Base-by-base conservation (phyloP, 2,329 filamentous ascomycete genomes). In the Cladosporium sp. region DNA sequence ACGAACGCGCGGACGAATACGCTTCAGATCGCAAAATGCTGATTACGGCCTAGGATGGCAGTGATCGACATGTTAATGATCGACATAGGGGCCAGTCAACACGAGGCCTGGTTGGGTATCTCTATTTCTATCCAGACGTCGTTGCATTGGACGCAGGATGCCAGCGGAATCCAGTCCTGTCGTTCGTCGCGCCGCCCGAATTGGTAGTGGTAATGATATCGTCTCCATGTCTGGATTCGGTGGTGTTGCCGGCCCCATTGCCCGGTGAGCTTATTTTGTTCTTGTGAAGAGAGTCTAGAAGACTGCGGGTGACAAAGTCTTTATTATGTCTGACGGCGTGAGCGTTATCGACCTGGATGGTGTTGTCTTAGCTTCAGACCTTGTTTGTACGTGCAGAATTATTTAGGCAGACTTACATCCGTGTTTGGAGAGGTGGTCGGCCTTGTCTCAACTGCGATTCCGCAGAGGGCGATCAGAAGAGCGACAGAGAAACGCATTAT, bases 401-500 rank as follows among this genome's bases (percentile, higher is more conserved):
- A n/a, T n/a, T n/a, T n/a, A n/a, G n/a, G n/a, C n/a, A n/a, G 22
- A 27, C 22, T 27, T 27, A 27, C 22, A 5, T 27, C 5, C 22
- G 9, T 27, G 22, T 9, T 27, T 4, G 22, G 22, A 27, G 22
- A 4, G 5, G 9, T 9, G 9, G 22, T 9, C 5, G 38, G 38
- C 13, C 9, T 18, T 22, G 38, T 19, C 3, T 41, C 12, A 15
- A 41, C 20, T n/a, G 20, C 38, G 11, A n/a, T 19, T 19, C 18
- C 38, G 24, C 17, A 13, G 20, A 15, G 7, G 12, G 20, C 20
- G 11, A 27, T 27, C 4, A 41, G 4, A 15, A 41, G 38, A n/a
- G 38, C 38, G 38, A 41, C 12, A 11, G 38, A 41, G 38, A 41
- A 41, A 41, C 38, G 38, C 38, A 41, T 41, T 9, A 3, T 41